These are phyloP conservation scores for Penicillium paradoxum DNA, from an alignment of 495 filamentous ascomycete species.

Conservation along the genomic window DNA sequence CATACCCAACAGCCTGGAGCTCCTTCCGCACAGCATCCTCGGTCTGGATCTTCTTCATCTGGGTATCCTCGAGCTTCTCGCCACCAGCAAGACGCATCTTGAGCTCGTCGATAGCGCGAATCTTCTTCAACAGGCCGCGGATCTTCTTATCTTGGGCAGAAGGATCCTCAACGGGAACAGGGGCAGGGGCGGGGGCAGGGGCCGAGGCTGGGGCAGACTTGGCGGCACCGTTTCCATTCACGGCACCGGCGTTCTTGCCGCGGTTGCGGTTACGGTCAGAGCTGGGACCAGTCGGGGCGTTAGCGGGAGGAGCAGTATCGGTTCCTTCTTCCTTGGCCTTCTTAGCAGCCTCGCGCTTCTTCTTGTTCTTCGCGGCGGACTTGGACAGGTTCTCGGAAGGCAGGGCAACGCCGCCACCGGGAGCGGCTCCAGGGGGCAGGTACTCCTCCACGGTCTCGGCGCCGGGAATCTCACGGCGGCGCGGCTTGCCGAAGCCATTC, in stretches of 20 bases:
- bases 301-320: constrained; percentile 47
- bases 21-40: constrained; percentile 79
- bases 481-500: constrained; percentile 76
- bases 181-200: constrained; percentile 18
- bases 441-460: constrained; percentile 60
- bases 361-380: constrained; percentile 94
- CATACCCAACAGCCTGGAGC: constrained; percentile 59
- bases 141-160: constrained; percentile 79
- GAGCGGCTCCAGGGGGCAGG: constrained; percentile 61
- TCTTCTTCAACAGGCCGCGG: constrained; percentile 87
- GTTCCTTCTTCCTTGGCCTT: constrained; percentile 75
- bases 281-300: constrained; percentile 57
- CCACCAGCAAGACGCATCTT: constrained; percentile 92
- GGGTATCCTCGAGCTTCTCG: constrained; percentile 96
- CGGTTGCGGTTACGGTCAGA: constrained; percentile 30
- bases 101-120: constrained; percentile 93
- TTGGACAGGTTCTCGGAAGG: constrained; percentile 68
- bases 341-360: constrained; percentile 89
- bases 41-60: constrained; percentile 96
- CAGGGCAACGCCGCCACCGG: constrained; percentile 65
- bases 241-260: constrained; percentile 36
- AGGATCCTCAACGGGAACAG: constrained; percentile 27
- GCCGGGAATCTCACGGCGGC: constrained; percentile 71
- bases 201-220: constrained; percentile 13
- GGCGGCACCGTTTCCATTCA: constrained; percentile 15